Base-by-base conservation (phyloP, 192 early-diverging fungal species). In the Lobulomyces angularis region DNA sequence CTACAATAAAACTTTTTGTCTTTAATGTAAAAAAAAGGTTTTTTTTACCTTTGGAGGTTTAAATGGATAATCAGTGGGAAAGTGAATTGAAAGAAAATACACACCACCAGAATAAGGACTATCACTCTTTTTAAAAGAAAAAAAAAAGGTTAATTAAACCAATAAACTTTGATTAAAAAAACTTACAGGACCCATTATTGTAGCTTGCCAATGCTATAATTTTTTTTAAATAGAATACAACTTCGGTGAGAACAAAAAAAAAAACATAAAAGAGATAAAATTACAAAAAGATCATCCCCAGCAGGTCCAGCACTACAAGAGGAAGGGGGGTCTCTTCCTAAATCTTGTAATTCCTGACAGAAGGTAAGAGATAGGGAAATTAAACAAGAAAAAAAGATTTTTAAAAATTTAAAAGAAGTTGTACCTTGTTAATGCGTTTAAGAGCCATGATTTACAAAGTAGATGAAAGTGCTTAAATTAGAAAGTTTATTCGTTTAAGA, bases 381-480 rank as follows among this genome's bases (percentile, higher is more conserved):
- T 16, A 63, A 24, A 30, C 39, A 6, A 29, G n/a, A 27, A n/a
- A 21, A 16, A 22, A 48, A 5, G 43, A 45, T 12, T 16, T 11
- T 22, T 6, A 30, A 25, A 16, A 16, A 16, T 42, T 23, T 22
- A 24, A 25, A 14, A n/a, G 17, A 20, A 43, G 2, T 17, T 65
- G 48, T 77, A 87, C 91, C 84, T 95, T 95, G 76, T 86, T 90
- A 79, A 97, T 97, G 63, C 93, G 84, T 74, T 95, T 95, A 37
- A 91, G 68, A 65, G 93, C 90, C 93, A 97, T 97, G n/a, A n/a
- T n/a, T n/a, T n/a, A n/a, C n/a, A n/a, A n/a, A n/a, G n/a, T n/a
- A n/a, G n/a, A n/a, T n/a, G n/a, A n/a, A n/a, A n/a, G n/a, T n/a
- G n/a, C n/a, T n/a, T n/a, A n/a, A n/a, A n/a, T n/a, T n/a, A n/a